phyloP scores from a whole-genome alignment of 2,329 filamentous ascomycete species.

The Neofusicoccum laricinum region DNA sequence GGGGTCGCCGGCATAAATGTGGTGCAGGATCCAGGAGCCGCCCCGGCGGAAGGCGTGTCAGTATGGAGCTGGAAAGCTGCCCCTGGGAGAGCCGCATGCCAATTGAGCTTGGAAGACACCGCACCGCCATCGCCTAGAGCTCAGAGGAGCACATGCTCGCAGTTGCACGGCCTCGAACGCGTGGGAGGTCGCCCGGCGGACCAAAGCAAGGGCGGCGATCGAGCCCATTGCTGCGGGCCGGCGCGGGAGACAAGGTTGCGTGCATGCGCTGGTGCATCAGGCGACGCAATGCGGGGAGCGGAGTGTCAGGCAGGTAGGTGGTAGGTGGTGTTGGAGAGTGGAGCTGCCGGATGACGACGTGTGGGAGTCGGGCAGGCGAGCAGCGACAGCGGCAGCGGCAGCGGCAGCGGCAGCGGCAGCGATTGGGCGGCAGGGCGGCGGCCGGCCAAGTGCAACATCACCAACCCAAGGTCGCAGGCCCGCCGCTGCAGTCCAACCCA shows the following conservation, averaged over 20 bases:
- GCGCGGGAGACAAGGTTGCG: not conserved
- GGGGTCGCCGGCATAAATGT: not conserved
- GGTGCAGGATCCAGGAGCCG: not conserved
- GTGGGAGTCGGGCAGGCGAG: too few relatives aligned
- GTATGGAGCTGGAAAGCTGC: not conserved
- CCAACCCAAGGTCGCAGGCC: not conserved
- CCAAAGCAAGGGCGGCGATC: not conserved
- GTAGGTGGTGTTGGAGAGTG: not conserved
- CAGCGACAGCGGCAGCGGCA: too few relatives aligned
- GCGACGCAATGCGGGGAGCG: constrained; percentile 4
- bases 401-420: too few relatives aligned
- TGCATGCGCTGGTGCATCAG: not conserved
- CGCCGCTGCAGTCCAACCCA: not conserved
- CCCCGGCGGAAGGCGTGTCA: not conserved
- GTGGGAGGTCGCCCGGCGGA: too few relatives aligned
- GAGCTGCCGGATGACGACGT: constrained; percentile 9
- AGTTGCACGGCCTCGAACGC: not conserved
- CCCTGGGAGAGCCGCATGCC: not conserved
- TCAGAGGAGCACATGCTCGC: not conserved
- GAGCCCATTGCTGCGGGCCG: not conserved
- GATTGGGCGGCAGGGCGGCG: not conserved
- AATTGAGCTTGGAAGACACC: not conserved
- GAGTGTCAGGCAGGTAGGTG: not conserved
- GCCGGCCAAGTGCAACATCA: constrained; percentile 2
- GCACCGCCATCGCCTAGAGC: not conserved